A percentile compares a stretch with the other conserved stretches of the same genome.
phyloP scores from a whole-genome alignment of 257 asterid genomes.

The Ocimum tenuiflorum region DNA sequence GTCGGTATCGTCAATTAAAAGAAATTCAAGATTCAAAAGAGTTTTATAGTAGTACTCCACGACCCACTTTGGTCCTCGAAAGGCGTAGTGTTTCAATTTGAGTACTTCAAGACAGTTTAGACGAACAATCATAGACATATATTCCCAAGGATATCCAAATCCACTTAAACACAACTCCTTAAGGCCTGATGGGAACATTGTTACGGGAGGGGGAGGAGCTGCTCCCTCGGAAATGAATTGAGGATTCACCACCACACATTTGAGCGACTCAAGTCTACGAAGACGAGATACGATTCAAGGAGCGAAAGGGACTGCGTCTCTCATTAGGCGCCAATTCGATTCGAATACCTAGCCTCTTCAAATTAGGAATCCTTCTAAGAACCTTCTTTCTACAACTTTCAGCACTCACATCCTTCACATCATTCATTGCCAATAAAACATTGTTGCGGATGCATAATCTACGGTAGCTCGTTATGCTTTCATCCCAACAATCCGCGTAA shows the following conservation, averaged over 20 bases:
- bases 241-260: constrained; percentile 9
- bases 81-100: constrained; percentile 14
- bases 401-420: neutral
- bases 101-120: constrained; percentile 15
- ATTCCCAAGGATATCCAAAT: constrained; percentile 13
- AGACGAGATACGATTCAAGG: constrained; percentile 9
- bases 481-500: too few species aligned
- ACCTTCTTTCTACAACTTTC: neutral
- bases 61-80: constrained; percentile 12
- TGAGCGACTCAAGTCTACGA: neutral
- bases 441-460: neutral
- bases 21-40: too few species aligned
- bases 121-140: neutral
- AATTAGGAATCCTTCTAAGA: neutral
- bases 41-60: neutral
- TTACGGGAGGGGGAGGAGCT: neutral
- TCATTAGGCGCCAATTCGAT: neutral
- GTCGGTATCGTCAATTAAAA: constrained; percentile 1
- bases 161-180: constrained; percentile 4
- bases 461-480: too few species aligned
- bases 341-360: neutral
- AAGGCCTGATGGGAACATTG: neutral
- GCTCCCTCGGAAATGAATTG: neutral
- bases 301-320: neutral
- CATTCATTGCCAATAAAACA: neutral